These are phyloP conservation scores for Botryotinia narcissicola DNA, from an alignment of 2,329 filamentous ascomycete genomes.

Conservation along the genomic window DNA sequence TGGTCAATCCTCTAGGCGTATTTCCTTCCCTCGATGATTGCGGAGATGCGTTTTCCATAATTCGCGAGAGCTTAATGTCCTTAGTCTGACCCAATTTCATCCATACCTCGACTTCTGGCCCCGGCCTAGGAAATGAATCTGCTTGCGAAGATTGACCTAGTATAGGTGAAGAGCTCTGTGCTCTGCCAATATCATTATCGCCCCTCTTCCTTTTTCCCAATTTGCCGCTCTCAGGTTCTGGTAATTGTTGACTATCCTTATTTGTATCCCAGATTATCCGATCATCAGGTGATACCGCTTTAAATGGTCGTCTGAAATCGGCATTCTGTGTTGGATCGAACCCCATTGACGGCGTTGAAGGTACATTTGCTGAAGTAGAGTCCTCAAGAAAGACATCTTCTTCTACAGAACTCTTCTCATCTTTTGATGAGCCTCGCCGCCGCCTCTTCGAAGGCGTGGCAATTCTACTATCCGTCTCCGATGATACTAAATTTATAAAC, in stretches of 20 bases:
- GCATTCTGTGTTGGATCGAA: conserved; percentile 39
- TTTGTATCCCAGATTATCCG: conserved; percentile 58
- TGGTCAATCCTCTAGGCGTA: conserved; percentile 22
- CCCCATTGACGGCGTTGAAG: conserved; percentile 52
- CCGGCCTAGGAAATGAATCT: conserved; percentile 54
- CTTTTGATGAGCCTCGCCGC: background rate
- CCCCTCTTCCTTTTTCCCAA: conserved; percentile 20
- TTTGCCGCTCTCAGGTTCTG: conserved; percentile 47
- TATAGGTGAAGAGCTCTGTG: conserved; percentile 67
- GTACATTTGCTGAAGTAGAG: conserved; percentile 21
- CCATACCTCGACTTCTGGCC: conserved; percentile 75
- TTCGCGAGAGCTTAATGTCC: conserved; percentile 52
- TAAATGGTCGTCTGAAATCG: conserved; percentile 40
- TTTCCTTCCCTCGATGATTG: conserved; percentile 50
- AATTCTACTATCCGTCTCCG: conserved; percentile 33
- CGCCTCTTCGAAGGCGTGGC: conserved; percentile 14
- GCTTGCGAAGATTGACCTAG: conserved; percentile 43
- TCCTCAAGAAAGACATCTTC: background rate
- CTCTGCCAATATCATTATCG: conserved; percentile 40
- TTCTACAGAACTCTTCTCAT: background rate
- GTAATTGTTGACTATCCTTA: conserved; percentile 43
- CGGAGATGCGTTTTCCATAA: conserved; percentile 70
- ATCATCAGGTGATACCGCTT: conserved; percentile 58
- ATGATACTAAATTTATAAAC: conserved; percentile 27
- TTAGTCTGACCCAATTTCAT: conserved; percentile 63